phyloP scores from a whole-genome alignment of 2,329 filamentous ascomycete genomes.

The Ascochyta koolunga region DNA sequence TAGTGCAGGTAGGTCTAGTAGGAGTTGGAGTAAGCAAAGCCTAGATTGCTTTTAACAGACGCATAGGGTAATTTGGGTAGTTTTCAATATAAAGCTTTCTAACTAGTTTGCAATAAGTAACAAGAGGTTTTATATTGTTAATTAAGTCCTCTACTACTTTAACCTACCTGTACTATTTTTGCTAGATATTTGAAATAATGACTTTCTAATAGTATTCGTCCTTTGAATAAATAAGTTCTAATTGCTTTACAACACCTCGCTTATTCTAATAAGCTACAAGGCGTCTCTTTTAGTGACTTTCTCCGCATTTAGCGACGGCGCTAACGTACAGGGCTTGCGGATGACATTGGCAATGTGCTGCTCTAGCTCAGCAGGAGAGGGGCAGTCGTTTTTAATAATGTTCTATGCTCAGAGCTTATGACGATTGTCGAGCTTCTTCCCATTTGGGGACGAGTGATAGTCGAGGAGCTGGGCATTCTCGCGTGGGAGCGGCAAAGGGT shows the following conservation, averaged over 20 bases:
- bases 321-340: constrained; percentile 4
- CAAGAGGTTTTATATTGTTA: too few species aligned
- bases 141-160: too few species aligned
- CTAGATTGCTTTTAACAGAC: too few species aligned
- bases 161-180: too few species aligned
- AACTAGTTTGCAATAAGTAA: too few species aligned
- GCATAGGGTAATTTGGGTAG: too few species aligned
- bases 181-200: too few species aligned
- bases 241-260: not conserved
- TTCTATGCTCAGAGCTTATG: not conserved
- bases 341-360: constrained; percentile 61
- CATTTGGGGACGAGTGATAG: not conserved
- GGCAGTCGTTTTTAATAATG: not conserved
- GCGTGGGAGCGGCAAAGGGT: not conserved
- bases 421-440: not conserved
- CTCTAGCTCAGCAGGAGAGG: not conserved
- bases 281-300: not conserved
- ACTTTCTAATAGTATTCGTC: too few species aligned
- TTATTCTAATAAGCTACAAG: not conserved
- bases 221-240: too few species aligned
- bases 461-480: not conserved
- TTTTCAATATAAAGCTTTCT: too few species aligned
- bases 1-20: too few species aligned
- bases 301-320: not conserved
- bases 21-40: too few species aligned